Evolutionary conservation across 805 yeast genomes (phyloP).

Genomic region (Saccharomycopsis malanga): DNA sequence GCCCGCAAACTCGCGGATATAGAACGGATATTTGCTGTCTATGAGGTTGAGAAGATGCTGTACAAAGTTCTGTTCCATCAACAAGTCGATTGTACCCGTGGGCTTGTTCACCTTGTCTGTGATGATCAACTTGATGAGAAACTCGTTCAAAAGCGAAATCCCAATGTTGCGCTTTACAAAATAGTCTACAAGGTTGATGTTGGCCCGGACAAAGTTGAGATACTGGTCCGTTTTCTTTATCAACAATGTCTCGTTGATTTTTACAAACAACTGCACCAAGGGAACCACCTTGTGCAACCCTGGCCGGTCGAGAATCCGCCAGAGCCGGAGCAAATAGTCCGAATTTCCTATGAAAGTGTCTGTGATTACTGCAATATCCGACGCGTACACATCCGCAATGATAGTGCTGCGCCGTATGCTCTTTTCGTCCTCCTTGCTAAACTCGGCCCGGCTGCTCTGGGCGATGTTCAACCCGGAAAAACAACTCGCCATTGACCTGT

Average conservation of each 20-base stretch:
- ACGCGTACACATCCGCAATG: constrained; percentile 18
- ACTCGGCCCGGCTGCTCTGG: background rate
- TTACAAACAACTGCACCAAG: constrained; percentile 17
- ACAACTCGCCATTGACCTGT: background rate
- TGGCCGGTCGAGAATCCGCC: constrained; percentile 17
- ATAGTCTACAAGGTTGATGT: constrained; percentile 56
- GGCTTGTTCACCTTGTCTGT: constrained; percentile 88
- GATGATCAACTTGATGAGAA: constrained; percentile 77
- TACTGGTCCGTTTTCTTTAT: constrained; percentile 25
- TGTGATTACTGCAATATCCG: constrained; percentile 8
- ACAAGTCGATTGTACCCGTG: constrained; percentile 74
- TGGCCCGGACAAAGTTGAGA: constrained; percentile 30
- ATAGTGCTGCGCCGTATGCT: constrained; percentile 12
- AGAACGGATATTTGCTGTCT: constrained; percentile 57
- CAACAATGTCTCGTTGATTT: constrained; percentile 19
- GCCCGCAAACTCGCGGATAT: constrained; percentile 86
- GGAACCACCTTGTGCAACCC: constrained; percentile 12
- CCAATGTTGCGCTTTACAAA: constrained; percentile 83
- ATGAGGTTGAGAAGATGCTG: constrained; percentile 67
- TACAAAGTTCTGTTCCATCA: constrained; percentile 67
- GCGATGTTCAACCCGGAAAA: background rate
- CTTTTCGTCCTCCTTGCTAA: constrained; percentile 6
- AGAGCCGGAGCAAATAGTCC: constrained; percentile 8
- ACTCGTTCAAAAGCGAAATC: constrained; percentile 86
- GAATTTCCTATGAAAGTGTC: constrained; percentile 14